These are phyloP conservation scores for Funneliformis mosseae DNA, from an alignment of 192 early-diverging fungal genomes.

Conservation along the genomic window DNA sequence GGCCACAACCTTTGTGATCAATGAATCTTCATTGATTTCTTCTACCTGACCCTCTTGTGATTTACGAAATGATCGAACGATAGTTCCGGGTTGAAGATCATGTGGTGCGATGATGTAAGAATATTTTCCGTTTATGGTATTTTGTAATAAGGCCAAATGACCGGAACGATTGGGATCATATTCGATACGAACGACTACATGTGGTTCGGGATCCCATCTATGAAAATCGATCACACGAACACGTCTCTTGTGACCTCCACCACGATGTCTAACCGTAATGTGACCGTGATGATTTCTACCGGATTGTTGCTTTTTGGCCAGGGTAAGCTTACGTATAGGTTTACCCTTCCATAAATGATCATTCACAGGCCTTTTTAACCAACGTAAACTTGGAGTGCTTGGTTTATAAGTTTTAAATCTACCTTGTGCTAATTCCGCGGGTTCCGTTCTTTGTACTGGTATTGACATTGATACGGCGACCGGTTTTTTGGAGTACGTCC, in stretches of 20 bases:
- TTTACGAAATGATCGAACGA: conserved; percentile 8
- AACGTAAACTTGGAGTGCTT: conserved; percentile 81
- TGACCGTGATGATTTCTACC: conserved; percentile 89
- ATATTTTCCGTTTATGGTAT: conserved; percentile 73
- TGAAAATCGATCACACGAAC: conserved; percentile 87
- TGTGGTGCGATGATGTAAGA: conserved; percentile 87
- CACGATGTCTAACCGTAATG: conserved; percentile 90
- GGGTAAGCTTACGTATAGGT: conserved; percentile 74
- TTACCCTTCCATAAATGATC: conserved; percentile 89
- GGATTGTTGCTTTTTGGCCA: conserved; percentile 80
- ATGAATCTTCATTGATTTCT: conserved; percentile 12
- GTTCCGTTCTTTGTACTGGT: neutral
- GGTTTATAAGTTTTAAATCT: conserved; percentile 95
- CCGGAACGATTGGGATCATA: conserved; percentile 92
- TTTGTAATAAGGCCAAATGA: conserved; percentile 82
- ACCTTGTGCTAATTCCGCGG: neutral
- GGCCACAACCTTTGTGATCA: conserved; percentile 46
- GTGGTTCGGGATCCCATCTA: conserved; percentile 71
- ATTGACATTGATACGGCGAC: neutral
- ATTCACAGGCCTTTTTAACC: conserved; percentile 81
- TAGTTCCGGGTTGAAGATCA: conserved; percentile 49
- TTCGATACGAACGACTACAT: conserved; percentile 87
- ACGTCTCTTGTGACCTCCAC: conserved; percentile 89
- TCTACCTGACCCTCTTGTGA: neutral
- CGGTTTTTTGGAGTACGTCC: neutral